Conservation (phyloP, 495 filamentous ascomycete genomes). For the Trichoderma reesei region DNA sequence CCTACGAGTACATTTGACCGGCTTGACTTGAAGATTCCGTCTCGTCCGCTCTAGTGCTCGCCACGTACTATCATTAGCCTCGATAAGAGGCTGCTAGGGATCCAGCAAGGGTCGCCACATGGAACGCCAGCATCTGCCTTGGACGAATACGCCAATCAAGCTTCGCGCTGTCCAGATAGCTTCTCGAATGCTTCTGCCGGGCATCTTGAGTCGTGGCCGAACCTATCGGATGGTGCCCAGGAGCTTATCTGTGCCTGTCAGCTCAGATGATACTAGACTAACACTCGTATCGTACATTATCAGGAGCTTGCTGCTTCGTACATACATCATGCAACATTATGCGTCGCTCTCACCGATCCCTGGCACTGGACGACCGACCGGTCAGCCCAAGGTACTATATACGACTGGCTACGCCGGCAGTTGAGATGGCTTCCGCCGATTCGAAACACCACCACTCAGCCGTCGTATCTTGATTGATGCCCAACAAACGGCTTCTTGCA, state of each 20-base stretch:
- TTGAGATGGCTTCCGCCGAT: neutral
- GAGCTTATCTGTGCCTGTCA: neutral
- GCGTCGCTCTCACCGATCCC: neutral
- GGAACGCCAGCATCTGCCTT: neutral
- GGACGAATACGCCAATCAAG: neutral
- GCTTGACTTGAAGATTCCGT: neutral
- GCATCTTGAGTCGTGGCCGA: neutral
- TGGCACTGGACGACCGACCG: neutral
- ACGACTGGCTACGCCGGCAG: neutral
- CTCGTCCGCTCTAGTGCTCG: neutral
- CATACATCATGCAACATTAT: neutral
- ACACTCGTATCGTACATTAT: neutral
- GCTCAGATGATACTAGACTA: neutral
- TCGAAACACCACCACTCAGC: neutral
- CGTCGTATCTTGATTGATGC: neutral
- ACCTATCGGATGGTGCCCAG: neutral
- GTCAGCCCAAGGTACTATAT: neutral
- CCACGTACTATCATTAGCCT: neutral
- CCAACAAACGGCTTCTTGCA: neutral
- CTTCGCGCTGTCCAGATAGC: neutral
- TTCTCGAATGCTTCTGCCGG: neutral
- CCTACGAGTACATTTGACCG: neutral
- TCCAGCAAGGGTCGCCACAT: neutral
- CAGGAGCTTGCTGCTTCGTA: neutral
- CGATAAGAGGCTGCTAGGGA: neutral